These are phyloP conservation scores for Zymoseptoria brevis DNA, from an alignment of 2,329 filamentous ascomycete genomes.

Conservation along the genomic window DNA sequence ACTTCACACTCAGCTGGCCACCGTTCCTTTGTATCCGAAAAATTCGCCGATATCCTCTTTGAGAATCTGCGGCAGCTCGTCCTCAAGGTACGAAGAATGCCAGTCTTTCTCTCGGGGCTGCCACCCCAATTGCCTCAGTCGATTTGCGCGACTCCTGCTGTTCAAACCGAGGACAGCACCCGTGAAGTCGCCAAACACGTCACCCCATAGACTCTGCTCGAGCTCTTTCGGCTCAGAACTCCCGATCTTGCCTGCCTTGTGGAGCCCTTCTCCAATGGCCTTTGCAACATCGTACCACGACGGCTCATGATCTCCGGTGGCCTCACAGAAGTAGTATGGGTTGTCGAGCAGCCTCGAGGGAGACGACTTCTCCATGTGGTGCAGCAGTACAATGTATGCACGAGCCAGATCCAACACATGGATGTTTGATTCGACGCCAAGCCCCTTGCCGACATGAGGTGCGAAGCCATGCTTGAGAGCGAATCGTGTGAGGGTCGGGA, in stretches of 20 bases:
- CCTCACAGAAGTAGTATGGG: constrained; percentile 46
- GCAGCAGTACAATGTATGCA: constrained; percentile 40
- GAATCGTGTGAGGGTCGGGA: constrained; percentile 42
- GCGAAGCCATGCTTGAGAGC: constrained; percentile 43
- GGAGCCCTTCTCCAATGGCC: constrained; percentile 33
- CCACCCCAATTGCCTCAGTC: constrained; percentile 41
- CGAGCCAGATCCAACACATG: constrained; percentile 43
- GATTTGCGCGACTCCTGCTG: constrained; percentile 36
- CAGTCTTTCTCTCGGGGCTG: constrained; percentile 38
- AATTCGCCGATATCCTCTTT: constrained; percentile 24
- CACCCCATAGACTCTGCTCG: constrained; percentile 31
- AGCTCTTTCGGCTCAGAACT: constrained; percentile 32
- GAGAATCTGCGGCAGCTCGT: constrained; percentile 36
- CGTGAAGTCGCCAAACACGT: constrained; percentile 36
- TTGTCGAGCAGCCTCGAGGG: constrained; percentile 32
- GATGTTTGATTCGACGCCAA: constrained; percentile 36
- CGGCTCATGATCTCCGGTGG: constrained; percentile 33
- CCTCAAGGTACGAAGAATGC: constrained; percentile 32
- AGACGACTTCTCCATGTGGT: constrained; percentile 35
- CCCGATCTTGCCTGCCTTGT: constrained; percentile 32
- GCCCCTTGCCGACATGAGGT: constrained; percentile 39
- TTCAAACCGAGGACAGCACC: constrained; percentile 36
- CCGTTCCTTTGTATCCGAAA: constrained; percentile 13
- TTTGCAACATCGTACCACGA: constrained; percentile 37
- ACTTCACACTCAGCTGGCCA: background rate